These are phyloP conservation scores for Euphrasia arctica DNA, from an alignment of 305 asterid genomes.

Conservation along the genomic window DNA sequence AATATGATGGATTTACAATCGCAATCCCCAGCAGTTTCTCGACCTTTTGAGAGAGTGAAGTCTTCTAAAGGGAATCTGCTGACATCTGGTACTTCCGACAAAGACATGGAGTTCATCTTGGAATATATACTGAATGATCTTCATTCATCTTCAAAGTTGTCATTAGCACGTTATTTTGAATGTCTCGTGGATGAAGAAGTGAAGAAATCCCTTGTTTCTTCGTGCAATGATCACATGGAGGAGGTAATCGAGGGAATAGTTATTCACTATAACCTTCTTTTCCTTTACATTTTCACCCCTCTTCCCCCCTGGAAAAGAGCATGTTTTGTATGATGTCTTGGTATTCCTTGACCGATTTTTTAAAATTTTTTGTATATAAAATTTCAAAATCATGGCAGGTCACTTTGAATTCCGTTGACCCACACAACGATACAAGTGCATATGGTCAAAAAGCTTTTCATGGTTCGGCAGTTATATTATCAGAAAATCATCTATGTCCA, in stretches of 20 bases:
- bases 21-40: conserved; percentile 31
- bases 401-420: conserved; percentile 29
- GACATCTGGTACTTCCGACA: conserved; percentile 26
- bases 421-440: conserved; percentile 32
- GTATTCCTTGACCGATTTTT: conserved; percentile 20
- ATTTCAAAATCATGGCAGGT: conserved; percentile 47
- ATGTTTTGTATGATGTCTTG: conserved; percentile 13
- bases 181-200: conserved; percentile 66
- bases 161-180: conserved; percentile 45
- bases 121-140: conserved; percentile 62
- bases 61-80: conserved; percentile 26
- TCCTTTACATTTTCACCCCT: conserved; percentile 1
- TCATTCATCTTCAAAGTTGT: conserved; percentile 58
- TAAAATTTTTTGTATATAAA: conserved; percentile 17
- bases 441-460: conserved; percentile 30
- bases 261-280: conserved; percentile 20
- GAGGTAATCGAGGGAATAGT: conserved; percentile 47
- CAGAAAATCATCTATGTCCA: conserved; percentile 33
- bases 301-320: conserved; percentile 18
- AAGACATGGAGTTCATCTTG: conserved; percentile 43
- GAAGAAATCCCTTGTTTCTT: conserved; percentile 38
- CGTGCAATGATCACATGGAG: conserved; percentile 27
- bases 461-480: conserved; percentile 33
- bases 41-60: conserved; percentile 33
- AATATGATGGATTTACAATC: conserved; percentile 35